Evolutionary conservation across 1,139 yeast genomes (phyloP), one percentile per base, ranked within the genome.

Genomic region (Suhomyces ambrosiae): DNA sequence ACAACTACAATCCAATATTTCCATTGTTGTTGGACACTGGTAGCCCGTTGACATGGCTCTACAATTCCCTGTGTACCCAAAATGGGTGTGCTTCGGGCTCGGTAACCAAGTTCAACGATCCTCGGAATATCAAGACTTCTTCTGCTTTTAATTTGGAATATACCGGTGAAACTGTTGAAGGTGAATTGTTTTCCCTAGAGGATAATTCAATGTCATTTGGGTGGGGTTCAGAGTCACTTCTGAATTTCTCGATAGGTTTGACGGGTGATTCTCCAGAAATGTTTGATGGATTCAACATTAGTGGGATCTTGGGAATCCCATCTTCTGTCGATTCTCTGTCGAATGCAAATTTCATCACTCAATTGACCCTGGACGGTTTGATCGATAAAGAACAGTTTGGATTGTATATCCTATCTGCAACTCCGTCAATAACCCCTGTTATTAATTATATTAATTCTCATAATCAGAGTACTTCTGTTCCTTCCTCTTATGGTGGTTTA

Each of bases 1-100:
- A 27, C 7, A 25, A 31, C 24, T 54, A 63, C 18, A 57, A 58
- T 23, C 61, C 61, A 22, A 13, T 29, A 13, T 80, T 71, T 50
- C 76, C 77, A 5, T 60, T 82, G 30, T 66, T 82, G 12, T 61
- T 82, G 18, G 88, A 82, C 53, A 81, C 88, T 0, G 87, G 86
- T 2, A 78, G 84, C 24, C 79, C 81, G 25, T 74, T 79, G 42
- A 57, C 81, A 2, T 82, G 88, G 88, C 68, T 82, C 3, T 80
- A 79, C 52, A 79, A 79, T 34, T 54, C 65, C 2, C 60, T 71
- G 33, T 81, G 87, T 59, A 56, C 61, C 0, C 66, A 70, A 22
- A 44, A 52, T 10, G 68, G 78, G 1, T 81, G 87, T 52, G 39
- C 56, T 3, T 51, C 58, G 25, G 14, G 38, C 2, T 35, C 42